Base-by-base conservation (phyloP, 805 yeast species). In the Sugiyamaella qingdaonensis region DNA sequence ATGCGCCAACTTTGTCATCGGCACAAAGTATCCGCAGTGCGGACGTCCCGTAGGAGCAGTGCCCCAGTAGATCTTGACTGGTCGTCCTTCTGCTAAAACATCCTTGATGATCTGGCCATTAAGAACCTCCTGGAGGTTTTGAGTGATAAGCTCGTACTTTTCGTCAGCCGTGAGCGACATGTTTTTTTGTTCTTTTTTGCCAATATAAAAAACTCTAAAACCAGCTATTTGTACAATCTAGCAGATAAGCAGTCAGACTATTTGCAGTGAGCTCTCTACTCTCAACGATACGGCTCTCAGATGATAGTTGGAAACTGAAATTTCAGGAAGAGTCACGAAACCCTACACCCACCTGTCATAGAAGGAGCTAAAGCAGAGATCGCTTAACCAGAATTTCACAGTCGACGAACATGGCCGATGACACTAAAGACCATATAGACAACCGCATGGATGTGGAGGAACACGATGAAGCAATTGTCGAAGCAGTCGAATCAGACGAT, bases 31-130 rank as follows among this genome's bases (percentile, higher is more conserved):
- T 49, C 98, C 99, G 75, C 97, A 91, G 73, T 94, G 99, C 44
- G 98, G 97, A 72, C 82, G 88, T 50, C 99, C 99, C 3, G 99
- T 94, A 56, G 99, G 98, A 7, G 99, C 99, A 18, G 98, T 91
- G 14, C 99, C 99, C 98, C 97, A 94, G 81, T 94, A 94, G 65
- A 94, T 73, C 65, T 82, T 86, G 61, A 95, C 71, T 11, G 94
- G 88, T 63, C 95, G 82, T 63, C 88, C 81, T 65, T 88, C 86
- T 67, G 87, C 94, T 56, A 91, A 75, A 33, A 89, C 82, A 66
- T 89, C 80, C 67, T 86, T 86, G 71, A 92, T 88, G 71, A 90
- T 88, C 70, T 87, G 91, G 37, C 82, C 85, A 69, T 92, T 89
- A 55, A 94, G 79, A 49, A 86, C 92, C 75, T 94, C 99, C 71